Percentiles rank a stretch among this genome's conserved stretches.
Evolutionary conservation across 306 rosid species (phyloP).

Genomic region (Sphenostylis stenocarpa): DNA sequence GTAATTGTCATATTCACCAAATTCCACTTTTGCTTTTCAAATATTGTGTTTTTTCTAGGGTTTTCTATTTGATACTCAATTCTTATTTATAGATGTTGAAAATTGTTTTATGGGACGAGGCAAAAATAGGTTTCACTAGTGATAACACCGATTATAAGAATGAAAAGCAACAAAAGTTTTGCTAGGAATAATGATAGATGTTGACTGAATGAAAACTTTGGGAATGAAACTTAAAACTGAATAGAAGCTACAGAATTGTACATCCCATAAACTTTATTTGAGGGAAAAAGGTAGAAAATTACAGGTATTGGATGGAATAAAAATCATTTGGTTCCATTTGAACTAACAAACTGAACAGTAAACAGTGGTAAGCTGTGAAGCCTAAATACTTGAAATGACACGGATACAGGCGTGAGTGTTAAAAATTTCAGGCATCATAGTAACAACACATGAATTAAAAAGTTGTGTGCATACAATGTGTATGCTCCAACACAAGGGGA

Average conservation of each 20-base stretch:
- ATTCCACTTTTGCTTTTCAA: background rate
- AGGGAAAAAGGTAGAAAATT: no score
- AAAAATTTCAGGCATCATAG: no score
- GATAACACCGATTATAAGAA: background rate
- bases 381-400: no score
- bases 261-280: no score
- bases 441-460: no score
- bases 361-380: no score
- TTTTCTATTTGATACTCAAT: background rate
- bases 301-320: no score
- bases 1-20: background rate
- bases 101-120: slow-evolving; percentile 5
- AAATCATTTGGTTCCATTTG: no score
- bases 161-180: background rate
- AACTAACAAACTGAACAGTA: no score
- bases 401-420: no score
- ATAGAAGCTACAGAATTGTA: background rate
- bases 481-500: no score
- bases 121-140: background rate
- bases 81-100: background rate
- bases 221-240: background rate
- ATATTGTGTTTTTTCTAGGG: background rate
- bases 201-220: background rate
- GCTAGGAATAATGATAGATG: background rate
- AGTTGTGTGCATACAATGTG: no score